phyloP scores from a whole-genome alignment of 202 grass and related monocot species.

The Digitaria exilis region DNA sequence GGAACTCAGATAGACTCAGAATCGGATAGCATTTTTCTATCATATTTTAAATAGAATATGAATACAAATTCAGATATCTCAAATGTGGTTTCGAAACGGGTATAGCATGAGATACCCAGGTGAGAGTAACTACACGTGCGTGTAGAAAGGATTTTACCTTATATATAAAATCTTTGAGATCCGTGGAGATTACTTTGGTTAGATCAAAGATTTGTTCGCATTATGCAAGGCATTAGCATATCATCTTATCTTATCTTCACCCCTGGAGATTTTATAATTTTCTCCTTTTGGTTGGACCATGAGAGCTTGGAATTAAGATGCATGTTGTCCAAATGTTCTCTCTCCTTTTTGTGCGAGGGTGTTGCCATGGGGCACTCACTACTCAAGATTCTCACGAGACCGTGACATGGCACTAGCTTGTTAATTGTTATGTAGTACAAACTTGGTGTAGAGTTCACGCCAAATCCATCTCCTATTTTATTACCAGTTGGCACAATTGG shows the following conservation, averaged over 20 bases:
- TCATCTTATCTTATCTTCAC: slow-evolving; percentile 42
- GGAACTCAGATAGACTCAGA: too few relatives aligned
- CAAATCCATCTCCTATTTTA: slow-evolving; percentile 8
- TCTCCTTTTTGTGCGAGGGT: slow-evolving; percentile 19
- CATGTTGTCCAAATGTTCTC: neutral
- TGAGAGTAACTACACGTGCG: too few relatives aligned
- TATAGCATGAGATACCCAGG: too few relatives aligned
- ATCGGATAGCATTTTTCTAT: too few relatives aligned
- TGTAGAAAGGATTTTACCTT: too few relatives aligned
- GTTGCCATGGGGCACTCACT: slow-evolving; percentile 39
- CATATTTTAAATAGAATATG: too few relatives aligned
- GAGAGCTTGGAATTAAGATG: slow-evolving; percentile 41
- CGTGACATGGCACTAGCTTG: slow-evolving; percentile 34
- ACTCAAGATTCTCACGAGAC: slow-evolving; percentile 32
- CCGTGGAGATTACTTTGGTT: too few relatives aligned
- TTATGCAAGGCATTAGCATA: slow-evolving; percentile 36
- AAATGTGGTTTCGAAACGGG: too few relatives aligned
- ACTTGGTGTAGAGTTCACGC: slow-evolving; percentile 19
- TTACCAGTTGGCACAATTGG: neutral
- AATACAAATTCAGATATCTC: too few relatives aligned
- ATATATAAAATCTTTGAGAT: too few relatives aligned
- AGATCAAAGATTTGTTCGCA: too few relatives aligned
- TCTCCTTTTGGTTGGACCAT: slow-evolving; percentile 42
- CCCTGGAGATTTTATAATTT: slow-evolving; percentile 26
- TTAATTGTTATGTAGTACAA: neutral